Base-by-base conservation (phyloP, 345 rosid genomes). In the Isatis tinctoria region DNA sequence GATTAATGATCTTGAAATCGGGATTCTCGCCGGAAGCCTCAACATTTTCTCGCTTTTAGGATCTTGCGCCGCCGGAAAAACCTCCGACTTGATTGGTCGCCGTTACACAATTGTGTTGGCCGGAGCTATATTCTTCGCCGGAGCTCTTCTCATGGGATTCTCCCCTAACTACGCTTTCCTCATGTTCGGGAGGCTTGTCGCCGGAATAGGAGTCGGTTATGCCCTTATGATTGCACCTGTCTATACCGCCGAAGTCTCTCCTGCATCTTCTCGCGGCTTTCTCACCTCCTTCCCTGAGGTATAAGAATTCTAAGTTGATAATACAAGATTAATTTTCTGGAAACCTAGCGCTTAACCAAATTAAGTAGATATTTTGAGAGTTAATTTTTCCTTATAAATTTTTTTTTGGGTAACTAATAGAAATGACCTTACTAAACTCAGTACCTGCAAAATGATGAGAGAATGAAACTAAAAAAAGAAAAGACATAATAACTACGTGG, bases 191-290 rank as follows among this genome's bases (percentile, higher is more conserved):
- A 87, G 99, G 11, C 87, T 95, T 48, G 83, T 92, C 3, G 98
- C 99, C 16, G 99, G 99, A 0, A 22, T 95, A 1, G 99, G 99
- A 6, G 90, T 90, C 6, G 99, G 99, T 2, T 92, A 85, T 41
- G 98, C 97, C 2, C 87, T 92, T 74, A 87, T 95, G 98, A 91
- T 95, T 8, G 98, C 98, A 17, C 98, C 98, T 0, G 98, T 95
- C 3, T 95, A 92, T 63, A 88, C 97, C 0, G 90, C 97, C 14
- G 98, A 95, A 70, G 84, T 95, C 39, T 84, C 99, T 13, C 97
- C 99, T 3, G 92, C 99, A 0, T 82, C 97, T 22, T 69, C 88
- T n/a, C 97, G 99, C 4, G 98, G 99, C 24, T 92, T 87, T 61
- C 98, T 95, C 65, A 87, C 85, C 32, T 95, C 99, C 18, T 87